These are phyloP conservation scores for Hirsutella thompsonii DNA, from an alignment of 2,329 filamentous ascomycete genomes.

Conservation along the genomic window DNA sequence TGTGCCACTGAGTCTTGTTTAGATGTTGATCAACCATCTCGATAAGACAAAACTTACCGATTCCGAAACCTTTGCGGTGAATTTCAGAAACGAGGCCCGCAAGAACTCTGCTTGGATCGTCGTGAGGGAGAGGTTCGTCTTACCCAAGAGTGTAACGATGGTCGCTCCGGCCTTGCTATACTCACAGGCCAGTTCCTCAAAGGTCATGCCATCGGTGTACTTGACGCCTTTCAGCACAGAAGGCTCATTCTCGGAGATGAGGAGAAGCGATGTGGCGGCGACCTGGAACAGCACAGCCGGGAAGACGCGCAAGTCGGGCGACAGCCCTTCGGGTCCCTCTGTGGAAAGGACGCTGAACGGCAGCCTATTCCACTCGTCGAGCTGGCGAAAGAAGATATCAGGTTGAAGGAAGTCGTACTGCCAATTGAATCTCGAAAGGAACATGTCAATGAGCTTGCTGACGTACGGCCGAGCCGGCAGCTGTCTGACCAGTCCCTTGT, in stretches of 20 bases:
- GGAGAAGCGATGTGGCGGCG: slow-evolving; percentile 39
- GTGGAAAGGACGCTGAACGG: slow-evolving; percentile 37
- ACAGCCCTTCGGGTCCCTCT: slow-evolving; percentile 35
- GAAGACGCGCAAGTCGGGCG: slow-evolving; percentile 39
- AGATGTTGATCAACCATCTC: not conserved
- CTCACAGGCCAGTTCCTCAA: slow-evolving; percentile 46
- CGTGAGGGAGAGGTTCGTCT: slow-evolving; percentile 40
- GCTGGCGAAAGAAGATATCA: slow-evolving; percentile 34
- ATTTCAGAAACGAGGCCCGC: slow-evolving; percentile 44
- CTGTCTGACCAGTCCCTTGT: slow-evolving; percentile 44
- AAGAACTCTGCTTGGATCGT: slow-evolving; percentile 46
- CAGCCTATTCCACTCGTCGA: slow-evolving; percentile 40
- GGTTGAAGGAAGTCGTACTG: slow-evolving; percentile 44
- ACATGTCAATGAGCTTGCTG: slow-evolving; percentile 40
- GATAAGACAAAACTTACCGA: slow-evolving; percentile 21
- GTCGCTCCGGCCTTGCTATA: slow-evolving; percentile 46
- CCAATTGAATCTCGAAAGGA: slow-evolving; percentile 45
- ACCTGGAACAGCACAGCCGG: slow-evolving; percentile 49
- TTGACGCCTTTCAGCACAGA: slow-evolving; percentile 41
- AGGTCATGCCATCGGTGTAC: slow-evolving; percentile 44
- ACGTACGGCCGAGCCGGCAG: slow-evolving; percentile 41
- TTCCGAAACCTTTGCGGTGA: slow-evolving; percentile 44
- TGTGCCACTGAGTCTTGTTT: slow-evolving; percentile 32
- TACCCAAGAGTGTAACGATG: slow-evolving; percentile 41
- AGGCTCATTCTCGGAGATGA: slow-evolving; percentile 33